Evolutionary conservation across 2,329 filamentous ascomycete genomes (phyloP), one percentile per base, ranked within the genome.

Genomic region (Microthyrium microscopicum): DNA sequence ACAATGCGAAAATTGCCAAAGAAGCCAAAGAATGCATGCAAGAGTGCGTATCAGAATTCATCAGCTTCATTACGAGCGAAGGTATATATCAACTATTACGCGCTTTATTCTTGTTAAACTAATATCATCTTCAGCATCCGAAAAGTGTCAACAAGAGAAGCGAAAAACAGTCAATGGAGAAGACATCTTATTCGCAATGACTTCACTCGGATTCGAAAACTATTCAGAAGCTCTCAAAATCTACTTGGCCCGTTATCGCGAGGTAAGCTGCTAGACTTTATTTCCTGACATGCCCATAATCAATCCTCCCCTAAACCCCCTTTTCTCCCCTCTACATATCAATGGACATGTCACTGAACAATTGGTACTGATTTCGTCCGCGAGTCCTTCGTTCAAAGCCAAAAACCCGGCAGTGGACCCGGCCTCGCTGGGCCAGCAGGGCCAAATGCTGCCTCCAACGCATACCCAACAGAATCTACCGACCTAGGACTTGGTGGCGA

Each of bases 11-110:
- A 61, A 98, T 98, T 40, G 85, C 85, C 39, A 98, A 98, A 55
- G 89, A 98, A 55, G 89, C 89, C 36, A 98, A 98, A 58, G 89
- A 98, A 56, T 98, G 89, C 61, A 95, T 98, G 89, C 89, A 98
- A 58, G 89, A 98, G 58, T 98, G 89, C 53, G 89, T 98, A 38
- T 94, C 85, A 73, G 89, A 98, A 61, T 98, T 98, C 58, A 98
- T 98, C 64, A 93, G 83, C 5, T 98, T 98, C 66, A 95, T 98
- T 53, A 98, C 89, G 22, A 95, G 87, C 56, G 89, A 98, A 69
- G 89, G 89, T 93, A 57, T 49, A 31, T 51, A 36, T n/a, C n/a
- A n/a, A n/a, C 24, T 35, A 24, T 13, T 15, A 13, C 16, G 6
- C 27, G 8, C 22, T 25, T 9, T n/a, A n/a, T 9, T n/a, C 22